Conservation (phyloP, 768 basidiomycete species). For the Mycena chlorophos region DNA sequence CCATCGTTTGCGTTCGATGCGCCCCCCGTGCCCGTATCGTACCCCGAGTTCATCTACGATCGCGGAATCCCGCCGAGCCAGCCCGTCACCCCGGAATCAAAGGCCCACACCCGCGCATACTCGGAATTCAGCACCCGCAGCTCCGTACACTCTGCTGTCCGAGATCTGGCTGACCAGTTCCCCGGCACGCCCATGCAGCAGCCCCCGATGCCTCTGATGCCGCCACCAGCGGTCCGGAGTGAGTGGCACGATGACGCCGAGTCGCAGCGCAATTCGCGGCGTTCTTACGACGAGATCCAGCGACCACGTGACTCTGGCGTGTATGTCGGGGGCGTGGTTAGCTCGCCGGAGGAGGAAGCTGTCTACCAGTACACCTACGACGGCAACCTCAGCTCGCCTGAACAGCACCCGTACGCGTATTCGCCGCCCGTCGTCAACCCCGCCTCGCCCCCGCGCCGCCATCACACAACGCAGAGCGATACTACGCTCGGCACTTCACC, state of each 20-base stretch:
- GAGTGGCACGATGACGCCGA: slow-evolving; percentile 10
- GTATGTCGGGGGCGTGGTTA: no score
- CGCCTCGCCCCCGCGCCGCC: slow-evolving; percentile 4
- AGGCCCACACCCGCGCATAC: slow-evolving; percentile 11
- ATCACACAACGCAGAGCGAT: slow-evolving; percentile 12
- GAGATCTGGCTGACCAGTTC: slow-evolving; percentile 55
- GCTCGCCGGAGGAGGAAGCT: not conserved
- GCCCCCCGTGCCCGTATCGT: slow-evolving; percentile 2
- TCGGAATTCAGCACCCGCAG: slow-evolving; percentile 24
- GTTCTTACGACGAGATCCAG: not conserved
- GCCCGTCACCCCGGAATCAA: not conserved
- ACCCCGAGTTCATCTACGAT: slow-evolving; percentile 15
- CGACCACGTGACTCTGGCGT: no score
- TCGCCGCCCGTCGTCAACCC: slow-evolving; percentile 1
- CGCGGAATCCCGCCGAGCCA: not conserved
- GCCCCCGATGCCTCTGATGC: not conserved
- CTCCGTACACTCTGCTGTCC: slow-evolving; percentile 43
- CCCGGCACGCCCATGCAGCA: slow-evolving; percentile 31
- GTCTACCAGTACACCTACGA: slow-evolving; percentile 8
- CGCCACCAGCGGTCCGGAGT: slow-evolving; percentile 5
- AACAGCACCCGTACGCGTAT: not conserved
- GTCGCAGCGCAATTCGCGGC: slow-evolving; percentile 5
- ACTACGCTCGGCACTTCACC: slow-evolving; percentile 17
- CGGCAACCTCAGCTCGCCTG: slow-evolving; percentile 11
- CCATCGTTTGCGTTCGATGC: slow-evolving; percentile 19